These are phyloP conservation scores for Rhynchospora breviuscula DNA, from an alignment of 176 grass and related monocot genomes.

Conservation along the genomic window DNA sequence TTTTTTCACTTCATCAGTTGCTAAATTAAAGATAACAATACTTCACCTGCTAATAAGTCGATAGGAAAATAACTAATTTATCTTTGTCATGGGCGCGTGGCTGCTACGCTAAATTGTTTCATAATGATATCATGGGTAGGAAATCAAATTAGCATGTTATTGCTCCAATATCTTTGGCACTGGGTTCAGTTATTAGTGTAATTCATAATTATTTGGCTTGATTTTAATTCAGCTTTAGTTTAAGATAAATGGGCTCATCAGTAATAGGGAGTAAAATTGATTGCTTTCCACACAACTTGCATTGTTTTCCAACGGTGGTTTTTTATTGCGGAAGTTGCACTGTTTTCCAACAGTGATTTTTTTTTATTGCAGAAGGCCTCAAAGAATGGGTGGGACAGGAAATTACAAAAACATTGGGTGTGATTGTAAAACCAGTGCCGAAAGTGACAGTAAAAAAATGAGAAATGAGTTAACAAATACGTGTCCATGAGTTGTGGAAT, in stretches of 20 bases:
- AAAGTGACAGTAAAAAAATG: background rate
- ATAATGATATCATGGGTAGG: background rate
- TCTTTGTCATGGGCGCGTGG: background rate
- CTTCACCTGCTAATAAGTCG: too few relatives aligned
- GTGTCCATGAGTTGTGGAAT: slow-evolving; percentile 97
- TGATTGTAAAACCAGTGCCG: too few relatives aligned
- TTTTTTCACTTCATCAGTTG: too few relatives aligned
- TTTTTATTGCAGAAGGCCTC: too few relatives aligned
- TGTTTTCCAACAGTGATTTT: too few relatives aligned
- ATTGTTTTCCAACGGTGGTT: background rate
- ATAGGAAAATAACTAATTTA: background rate
- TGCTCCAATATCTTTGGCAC: background rate
- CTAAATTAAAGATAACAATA: too few relatives aligned
- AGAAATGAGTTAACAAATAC: slow-evolving; percentile 42
- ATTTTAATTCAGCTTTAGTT: slow-evolving; percentile 1
- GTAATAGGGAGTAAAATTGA: background rate
- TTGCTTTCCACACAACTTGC: background rate
- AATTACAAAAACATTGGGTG: too few relatives aligned
- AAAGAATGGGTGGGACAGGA: too few relatives aligned
- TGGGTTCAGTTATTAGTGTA: background rate
- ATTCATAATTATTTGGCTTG: background rate
- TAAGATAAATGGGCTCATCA: background rate
- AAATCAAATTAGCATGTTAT: background rate
- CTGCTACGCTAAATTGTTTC: background rate
- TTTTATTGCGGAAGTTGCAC: too few relatives aligned